Evolutionary conservation across 495 filamentous ascomycete genomes (phyloP), one percentile per base, ranked within the genome.

Genomic region (Penicillium taxi): DNA sequence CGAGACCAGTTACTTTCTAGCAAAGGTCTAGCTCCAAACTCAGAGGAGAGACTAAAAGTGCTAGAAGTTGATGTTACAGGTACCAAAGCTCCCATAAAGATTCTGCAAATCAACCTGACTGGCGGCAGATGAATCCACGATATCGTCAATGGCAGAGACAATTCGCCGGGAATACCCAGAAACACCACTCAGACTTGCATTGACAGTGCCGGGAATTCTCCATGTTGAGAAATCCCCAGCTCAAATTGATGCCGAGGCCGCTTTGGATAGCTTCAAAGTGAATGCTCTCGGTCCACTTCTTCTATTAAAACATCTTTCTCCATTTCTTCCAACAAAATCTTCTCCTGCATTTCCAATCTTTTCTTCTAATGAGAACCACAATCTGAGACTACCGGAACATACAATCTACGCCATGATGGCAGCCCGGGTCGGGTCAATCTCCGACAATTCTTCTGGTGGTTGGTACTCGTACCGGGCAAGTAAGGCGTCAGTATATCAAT

Each of bases 401-500:
- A 78, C 82, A 0, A 70, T 79, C 7, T 82, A 81, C 58, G 70
- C 77, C 8, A 74, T 72, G 41, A 81, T 87, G 72, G 77, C 80
- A 2, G 86, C 84, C 0, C 75, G 86, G 6, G 82, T 93, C 0
- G 87, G 86, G 2, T 80, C 72, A 3, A 80, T 80, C 2, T 63
- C 69, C 3, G 84, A 90, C 42, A 89, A 90, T 44, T 41, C 45
- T 8, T 64, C 69, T 0, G 84, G 84, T 2, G 85, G 82, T 0
- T 85, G 78, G 74, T 91, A 86, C 53, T 73, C 72, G 3, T 91
- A 91, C 52, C 78, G 84, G 2, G 73, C 79, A 7, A 74, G 68
- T 19, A 93, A 91, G 53, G 74, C 83, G 7, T 80, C 69, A 0
- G 73, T 90, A 3, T 88, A 81, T 39, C 74, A 75, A 38, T 25